Evolutionary conservation across 1,139 yeast species (phyloP), one percentile per base, ranked within the genome.

Genomic region (Diutina neorugosa): DNA sequence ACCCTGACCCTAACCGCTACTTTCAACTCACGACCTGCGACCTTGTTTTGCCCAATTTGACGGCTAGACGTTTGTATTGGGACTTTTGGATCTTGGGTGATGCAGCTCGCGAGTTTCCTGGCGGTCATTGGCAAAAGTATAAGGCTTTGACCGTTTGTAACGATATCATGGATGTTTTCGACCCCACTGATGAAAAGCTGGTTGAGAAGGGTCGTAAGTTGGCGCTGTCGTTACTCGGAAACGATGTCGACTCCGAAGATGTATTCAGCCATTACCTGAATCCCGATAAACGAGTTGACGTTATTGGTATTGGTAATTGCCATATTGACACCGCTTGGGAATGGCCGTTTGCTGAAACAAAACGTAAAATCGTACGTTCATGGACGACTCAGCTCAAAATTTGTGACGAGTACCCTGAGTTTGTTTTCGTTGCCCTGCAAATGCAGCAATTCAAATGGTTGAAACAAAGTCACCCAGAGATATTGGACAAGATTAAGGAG

Each of bases 251-350:
- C 65, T 73, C 84, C 2, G 78, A 79, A 8, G 76, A 76, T 19
- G 97, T 90, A 1, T 74, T 65, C 58, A 77, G 81, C 46, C 63
- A 61, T 18, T 64, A 65, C 18, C 57, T 62, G 5, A 27, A 18
- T n/a, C 57, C 60, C 44, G 56, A 58, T 54, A 67, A 57, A 16
- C 58, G 66, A 40, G 61, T 72, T 52, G 77, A 74, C 60, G 96
- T 90, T 8, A 85, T 73, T 64, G 96, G 89, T 5, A 77, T 93
- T 58, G 98, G 98, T 51, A 88, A 93, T 65, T 93, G 98, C 65
- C 98, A 93, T 67, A 93, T 93, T 61, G 98, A 93, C 64, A 91
- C 98, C 37, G 96, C 96, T 21, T 90, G 97, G 96, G 74, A 87
- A 57, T 93, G 98, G 98, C 98, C 97, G 12, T 91, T 85, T 73